Evolutionary conservation across 441 rosid species (phyloP).

Genomic region (Raphanus hybrid): DNA sequence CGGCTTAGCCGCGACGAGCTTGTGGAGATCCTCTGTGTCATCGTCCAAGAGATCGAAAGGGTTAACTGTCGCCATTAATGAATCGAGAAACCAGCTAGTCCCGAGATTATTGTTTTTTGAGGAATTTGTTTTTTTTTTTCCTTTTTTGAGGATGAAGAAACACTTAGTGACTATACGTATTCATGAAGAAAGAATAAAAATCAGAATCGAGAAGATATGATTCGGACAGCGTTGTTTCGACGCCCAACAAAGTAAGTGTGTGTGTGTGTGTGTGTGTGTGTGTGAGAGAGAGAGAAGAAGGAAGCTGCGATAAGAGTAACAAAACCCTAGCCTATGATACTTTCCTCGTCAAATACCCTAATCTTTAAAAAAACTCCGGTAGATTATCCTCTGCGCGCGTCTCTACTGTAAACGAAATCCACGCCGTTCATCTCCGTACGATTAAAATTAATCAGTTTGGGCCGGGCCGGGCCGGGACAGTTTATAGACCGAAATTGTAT

Average conservation of each 20-base stretch:
- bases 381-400: conserved; percentile 8
- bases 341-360: conserved; percentile 1
- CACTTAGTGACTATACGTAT: conserved; percentile 26
- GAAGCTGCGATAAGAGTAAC: conserved; percentile 21
- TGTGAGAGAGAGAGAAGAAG: background rate
- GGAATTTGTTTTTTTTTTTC: background rate
- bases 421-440: background rate
- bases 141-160: background rate
- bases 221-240: conserved; percentile 41
- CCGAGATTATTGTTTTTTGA: background rate
- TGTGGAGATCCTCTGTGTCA: conserved; percentile 72
- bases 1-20: conserved; percentile 64
- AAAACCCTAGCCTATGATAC: conserved; percentile 30
- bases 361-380: conserved; percentile 9
- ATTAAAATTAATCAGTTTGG: background rate
- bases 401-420: background rate
- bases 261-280: no score
- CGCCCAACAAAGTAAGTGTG: conserved; percentile 16
- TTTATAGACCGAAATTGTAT: no score
- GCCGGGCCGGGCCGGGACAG: background rate
- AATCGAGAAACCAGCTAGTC: no score
- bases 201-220: conserved; percentile 32
- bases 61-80: conserved; percentile 58
- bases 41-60: conserved; percentile 84
- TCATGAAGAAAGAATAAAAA: conserved; percentile 28